Percentiles rank a stretch among this genome's conserved stretches.
phyloP scores from a whole-genome alignment of 495 filamentous ascomycete genomes.

The Venustampulla echinocandica region DNA sequence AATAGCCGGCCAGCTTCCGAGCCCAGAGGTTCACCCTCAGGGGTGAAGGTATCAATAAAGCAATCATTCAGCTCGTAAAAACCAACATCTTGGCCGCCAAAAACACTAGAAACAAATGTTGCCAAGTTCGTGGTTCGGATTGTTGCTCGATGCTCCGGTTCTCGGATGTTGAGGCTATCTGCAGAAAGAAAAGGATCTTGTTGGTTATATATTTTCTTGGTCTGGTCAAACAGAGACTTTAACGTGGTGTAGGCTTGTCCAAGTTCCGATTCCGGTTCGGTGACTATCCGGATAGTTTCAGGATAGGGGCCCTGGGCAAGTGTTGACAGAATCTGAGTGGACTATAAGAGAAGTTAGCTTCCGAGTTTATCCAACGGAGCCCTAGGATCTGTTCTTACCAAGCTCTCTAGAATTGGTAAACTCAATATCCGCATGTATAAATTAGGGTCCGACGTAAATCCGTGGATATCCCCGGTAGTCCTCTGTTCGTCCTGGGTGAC shows the following conservation, averaged over 20 bases:
- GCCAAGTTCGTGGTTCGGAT: conserved; percentile 84
- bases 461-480: neutral
- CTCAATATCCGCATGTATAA: conserved; percentile 55
- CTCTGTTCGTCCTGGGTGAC: no score
- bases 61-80: conserved; percentile 76
- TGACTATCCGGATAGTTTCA: conserved; percentile 69
- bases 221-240: conserved; percentile 71
- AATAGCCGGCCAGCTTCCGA: conserved; percentile 65
- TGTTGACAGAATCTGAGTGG: conserved; percentile 61
- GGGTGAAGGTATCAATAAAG: conserved; percentile 78
- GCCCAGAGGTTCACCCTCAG: conserved; percentile 60
- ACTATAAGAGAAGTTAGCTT: conserved; percentile 35
- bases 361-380: neutral
- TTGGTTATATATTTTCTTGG: conserved; percentile 69
- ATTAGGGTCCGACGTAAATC: conserved; percentile 25
- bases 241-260: conserved; percentile 74
- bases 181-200: conserved; percentile 62
- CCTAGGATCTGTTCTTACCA: conserved; percentile 38
- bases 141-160: conserved; percentile 58
- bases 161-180: conserved; percentile 61
- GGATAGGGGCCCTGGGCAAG: conserved; percentile 58
- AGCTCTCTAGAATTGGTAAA: conserved; percentile 62
- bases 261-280: conserved; percentile 62
- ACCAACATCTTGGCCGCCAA: conserved; percentile 74
- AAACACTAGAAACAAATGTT: conserved; percentile 72